phyloP scores from a whole-genome alignment of 164 flowering plant species.

The Vitis rupestris region DNA sequence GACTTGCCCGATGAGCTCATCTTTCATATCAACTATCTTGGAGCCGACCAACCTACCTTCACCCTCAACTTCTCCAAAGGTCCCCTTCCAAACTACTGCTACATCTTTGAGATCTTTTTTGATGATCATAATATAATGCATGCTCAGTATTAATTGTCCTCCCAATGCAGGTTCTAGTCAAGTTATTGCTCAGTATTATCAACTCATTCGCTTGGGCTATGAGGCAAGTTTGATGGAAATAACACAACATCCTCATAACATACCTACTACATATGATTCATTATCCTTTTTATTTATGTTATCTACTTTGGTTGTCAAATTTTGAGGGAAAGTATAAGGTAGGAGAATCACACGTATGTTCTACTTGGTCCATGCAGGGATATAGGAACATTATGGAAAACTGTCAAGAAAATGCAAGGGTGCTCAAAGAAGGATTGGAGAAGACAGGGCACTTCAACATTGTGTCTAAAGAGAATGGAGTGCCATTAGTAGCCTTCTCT shows the following conservation, averaged over 20 bases:
- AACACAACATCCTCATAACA: background rate
- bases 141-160: background rate
- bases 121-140: background rate
- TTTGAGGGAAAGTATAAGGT: too few relatives aligned
- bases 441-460: constrained; percentile 34
- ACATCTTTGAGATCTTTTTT: background rate
- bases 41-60: constrained; percentile 50
- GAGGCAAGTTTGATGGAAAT: constrained; percentile 21
- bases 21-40: constrained; percentile 49
- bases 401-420: constrained; percentile 35
- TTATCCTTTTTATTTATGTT: too few relatives aligned
- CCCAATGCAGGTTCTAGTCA: constrained; percentile 36
- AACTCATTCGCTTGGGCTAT: constrained; percentile 37
- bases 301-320: too few relatives aligned
- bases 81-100: background rate
- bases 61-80: constrained; percentile 55
- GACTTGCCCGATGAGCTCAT: constrained; percentile 49
- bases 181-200: constrained; percentile 42
- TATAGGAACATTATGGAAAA: constrained; percentile 41
- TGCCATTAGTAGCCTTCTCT: constrained; percentile 43
- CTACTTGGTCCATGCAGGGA: constrained; percentile 21
- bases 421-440: constrained; percentile 39
- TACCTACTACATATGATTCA: too few relatives aligned
- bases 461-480: constrained; percentile 40
- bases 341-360: too few relatives aligned